These are phyloP conservation scores for Pisolithus thermaeus DNA, from an alignment of 1,284 basidiomycete species.

Conservation along the genomic window DNA sequence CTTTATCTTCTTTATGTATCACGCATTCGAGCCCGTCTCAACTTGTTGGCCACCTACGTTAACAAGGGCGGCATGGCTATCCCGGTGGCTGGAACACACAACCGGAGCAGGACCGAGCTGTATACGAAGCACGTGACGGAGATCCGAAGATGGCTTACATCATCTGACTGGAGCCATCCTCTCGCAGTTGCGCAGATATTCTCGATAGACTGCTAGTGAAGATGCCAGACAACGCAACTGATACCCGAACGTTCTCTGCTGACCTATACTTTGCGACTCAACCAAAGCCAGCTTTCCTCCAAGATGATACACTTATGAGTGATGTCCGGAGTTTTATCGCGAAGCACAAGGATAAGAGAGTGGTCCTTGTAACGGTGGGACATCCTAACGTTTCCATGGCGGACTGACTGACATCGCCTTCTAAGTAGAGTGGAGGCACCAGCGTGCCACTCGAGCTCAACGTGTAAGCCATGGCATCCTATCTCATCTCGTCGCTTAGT, in stretches of 20 bases:
- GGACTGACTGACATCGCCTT: conserved; percentile 4
- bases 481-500: conserved; percentile 14
- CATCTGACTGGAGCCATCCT: too few relatives aligned
- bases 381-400: conserved; percentile 6
- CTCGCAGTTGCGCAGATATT: too few relatives aligned
- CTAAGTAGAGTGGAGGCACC: conserved; percentile 82
- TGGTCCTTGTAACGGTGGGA: conserved; percentile 92
- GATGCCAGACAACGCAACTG: conserved; percentile 2
- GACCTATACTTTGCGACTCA: conserved; percentile 87
- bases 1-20: too few relatives aligned
- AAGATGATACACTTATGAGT: conserved; percentile 48
- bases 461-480: conserved; percentile 62
- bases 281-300: conserved; percentile 62
- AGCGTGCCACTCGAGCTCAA: conserved; percentile 95
- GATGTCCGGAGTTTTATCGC: conserved; percentile 66
- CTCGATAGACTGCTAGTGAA: too few relatives aligned
- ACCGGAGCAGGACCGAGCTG: too few relatives aligned
- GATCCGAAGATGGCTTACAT: too few relatives aligned
- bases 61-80: too few relatives aligned
- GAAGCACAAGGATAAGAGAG: conserved; percentile 53
- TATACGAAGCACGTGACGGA: too few relatives aligned
- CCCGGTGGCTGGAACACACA: too few relatives aligned
- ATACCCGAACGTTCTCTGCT: conserved; percentile 59
- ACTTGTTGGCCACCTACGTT: too few relatives aligned
- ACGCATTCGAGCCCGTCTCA: too few relatives aligned